A percentile compares a stretch with the other conserved stretches of the same genome.
Conservation (phyloP, 768 basidiomycete genomes). For the Pisolithus marmoratus region DNA sequence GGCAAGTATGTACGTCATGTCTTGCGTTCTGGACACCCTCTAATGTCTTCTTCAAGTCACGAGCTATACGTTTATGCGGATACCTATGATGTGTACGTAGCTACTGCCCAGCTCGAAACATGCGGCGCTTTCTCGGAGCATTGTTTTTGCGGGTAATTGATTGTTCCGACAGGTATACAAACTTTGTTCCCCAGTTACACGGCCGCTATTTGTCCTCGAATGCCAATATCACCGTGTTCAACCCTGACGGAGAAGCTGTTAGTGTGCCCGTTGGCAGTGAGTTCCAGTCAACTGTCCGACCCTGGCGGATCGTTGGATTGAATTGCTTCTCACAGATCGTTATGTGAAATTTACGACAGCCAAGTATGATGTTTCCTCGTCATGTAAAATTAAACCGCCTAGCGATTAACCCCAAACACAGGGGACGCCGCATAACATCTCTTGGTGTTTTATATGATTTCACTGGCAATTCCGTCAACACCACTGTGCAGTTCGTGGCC, state of each 20-base stretch:
- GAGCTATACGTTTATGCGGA: slow-evolving; percentile 73
- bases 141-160: background rate
- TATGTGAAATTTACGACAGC: slow-evolving; percentile 69
- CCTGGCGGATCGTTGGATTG: slow-evolving; percentile 16
- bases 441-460: slow-evolving; percentile 80
- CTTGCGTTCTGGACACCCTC: background rate
- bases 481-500: slow-evolving; percentile 67
- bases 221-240: slow-evolving; percentile 71
- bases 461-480: slow-evolving; percentile 61
- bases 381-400: background rate
- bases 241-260: slow-evolving; percentile 30
- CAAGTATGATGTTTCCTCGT: slow-evolving; percentile 40
- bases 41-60: slow-evolving; percentile 42
- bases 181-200: slow-evolving; percentile 59
- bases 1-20: slow-evolving; percentile 56
- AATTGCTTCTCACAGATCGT: slow-evolving; percentile 39
- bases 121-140: background rate
- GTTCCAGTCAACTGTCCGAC: slow-evolving; percentile 4
- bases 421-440: slow-evolving; percentile 70
- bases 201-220: slow-evolving; percentile 82
- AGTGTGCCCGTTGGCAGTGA: slow-evolving; percentile 43
- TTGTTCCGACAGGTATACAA: slow-evolving; percentile 46
- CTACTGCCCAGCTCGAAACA: background rate
- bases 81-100: slow-evolving; percentile 56
- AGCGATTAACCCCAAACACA: slow-evolving; percentile 9